phyloP scores from a whole-genome alignment of 2,329 filamentous ascomycete genomes.

The Alternaria infectoria region DNA sequence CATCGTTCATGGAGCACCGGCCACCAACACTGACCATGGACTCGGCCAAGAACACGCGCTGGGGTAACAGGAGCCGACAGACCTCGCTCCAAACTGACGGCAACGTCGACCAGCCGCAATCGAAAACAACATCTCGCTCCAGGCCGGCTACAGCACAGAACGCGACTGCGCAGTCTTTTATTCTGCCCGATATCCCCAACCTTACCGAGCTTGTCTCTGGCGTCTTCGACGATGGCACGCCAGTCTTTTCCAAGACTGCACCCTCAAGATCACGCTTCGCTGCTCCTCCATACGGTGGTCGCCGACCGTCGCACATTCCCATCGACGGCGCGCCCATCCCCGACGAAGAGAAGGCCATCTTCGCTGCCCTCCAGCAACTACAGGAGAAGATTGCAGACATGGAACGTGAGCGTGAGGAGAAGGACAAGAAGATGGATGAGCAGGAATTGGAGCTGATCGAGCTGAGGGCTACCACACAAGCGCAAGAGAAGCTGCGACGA shows the following conservation, averaged over 20 bases:
- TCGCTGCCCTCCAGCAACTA: slow-evolving; percentile 64
- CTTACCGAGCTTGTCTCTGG: slow-evolving; percentile 67
- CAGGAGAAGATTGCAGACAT: slow-evolving; percentile 64
- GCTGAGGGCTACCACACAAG: slow-evolving; percentile 56
- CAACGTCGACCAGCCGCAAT: slow-evolving; percentile 28
- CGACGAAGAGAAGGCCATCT: slow-evolving; percentile 67
- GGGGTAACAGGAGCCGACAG: slow-evolving; percentile 54
- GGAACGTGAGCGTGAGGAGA: slow-evolving; percentile 61
- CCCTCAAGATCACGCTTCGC: slow-evolving; percentile 62
- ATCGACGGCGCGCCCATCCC: slow-evolving; percentile 64
- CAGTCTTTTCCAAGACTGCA: slow-evolving; percentile 60
- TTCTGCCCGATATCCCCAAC: slow-evolving; percentile 66
- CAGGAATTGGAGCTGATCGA: slow-evolving; percentile 60
- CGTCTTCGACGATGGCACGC: slow-evolving; percentile 63
- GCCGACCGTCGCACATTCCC: slow-evolving; percentile 50
- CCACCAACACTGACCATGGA: slow-evolving; percentile 52
- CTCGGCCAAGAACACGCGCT: slow-evolving; percentile 61
- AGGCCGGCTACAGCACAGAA: slow-evolving; percentile 53
- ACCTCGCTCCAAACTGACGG: slow-evolving; percentile 48
- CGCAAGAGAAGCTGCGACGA: slow-evolving; percentile 48
- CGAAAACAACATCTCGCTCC: slow-evolving; percentile 32
- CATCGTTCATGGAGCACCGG: slow-evolving; percentile 59
- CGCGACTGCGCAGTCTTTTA: slow-evolving; percentile 64
- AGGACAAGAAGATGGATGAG: slow-evolving; percentile 57
- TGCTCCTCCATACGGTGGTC: slow-evolving; percentile 47